phyloP scores from a whole-genome alignment of 805 yeast species.

The Zygotorulaspora danielsina region DNA sequence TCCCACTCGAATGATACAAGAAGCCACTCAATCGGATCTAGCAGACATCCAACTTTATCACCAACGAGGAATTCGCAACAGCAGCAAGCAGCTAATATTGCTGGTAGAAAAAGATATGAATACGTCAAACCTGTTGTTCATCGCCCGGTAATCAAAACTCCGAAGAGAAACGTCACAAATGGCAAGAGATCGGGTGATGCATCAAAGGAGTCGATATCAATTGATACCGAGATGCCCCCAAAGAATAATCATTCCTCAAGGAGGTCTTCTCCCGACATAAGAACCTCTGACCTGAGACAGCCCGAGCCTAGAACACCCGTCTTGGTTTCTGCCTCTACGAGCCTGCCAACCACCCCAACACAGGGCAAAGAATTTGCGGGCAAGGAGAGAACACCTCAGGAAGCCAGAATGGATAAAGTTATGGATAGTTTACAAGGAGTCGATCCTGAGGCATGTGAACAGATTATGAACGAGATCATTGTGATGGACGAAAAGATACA shows the following conservation, averaged over 20 bases:
- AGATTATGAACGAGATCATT: conserved; percentile 83
- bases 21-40: neutral
- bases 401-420: conserved; percentile 18
- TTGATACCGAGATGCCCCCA: conserved; percentile 1
- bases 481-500: conserved; percentile 88
- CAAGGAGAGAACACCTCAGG: conserved; percentile 5
- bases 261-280: conserved; percentile 3
- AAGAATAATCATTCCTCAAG: conserved; percentile 5
- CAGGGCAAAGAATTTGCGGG: conserved; percentile 5
- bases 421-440: conserved; percentile 51
- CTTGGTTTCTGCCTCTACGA: conserved; percentile 4
- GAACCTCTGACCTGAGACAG: neutral
- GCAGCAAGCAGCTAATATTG: neutral
- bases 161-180: conserved; percentile 9
- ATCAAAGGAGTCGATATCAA: neutral
- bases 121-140: conserved; percentile 21
- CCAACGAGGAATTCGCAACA: conserved; percentile 2
- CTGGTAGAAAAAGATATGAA: conserved; percentile 18
- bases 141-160: conserved; percentile 20
- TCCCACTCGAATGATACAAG: conserved; percentile 4
- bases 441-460: conserved; percentile 73
- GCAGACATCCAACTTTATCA: conserved; percentile 1
- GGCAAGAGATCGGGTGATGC: conserved; percentile 1
- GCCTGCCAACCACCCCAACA: conserved; percentile 6
- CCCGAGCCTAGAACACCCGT: conserved; percentile 6